Evolutionary conservation across 768 basidiomycete genomes (phyloP), one percentile per base, ranked within the genome.

Genomic region (Boletus fagicola): DNA sequence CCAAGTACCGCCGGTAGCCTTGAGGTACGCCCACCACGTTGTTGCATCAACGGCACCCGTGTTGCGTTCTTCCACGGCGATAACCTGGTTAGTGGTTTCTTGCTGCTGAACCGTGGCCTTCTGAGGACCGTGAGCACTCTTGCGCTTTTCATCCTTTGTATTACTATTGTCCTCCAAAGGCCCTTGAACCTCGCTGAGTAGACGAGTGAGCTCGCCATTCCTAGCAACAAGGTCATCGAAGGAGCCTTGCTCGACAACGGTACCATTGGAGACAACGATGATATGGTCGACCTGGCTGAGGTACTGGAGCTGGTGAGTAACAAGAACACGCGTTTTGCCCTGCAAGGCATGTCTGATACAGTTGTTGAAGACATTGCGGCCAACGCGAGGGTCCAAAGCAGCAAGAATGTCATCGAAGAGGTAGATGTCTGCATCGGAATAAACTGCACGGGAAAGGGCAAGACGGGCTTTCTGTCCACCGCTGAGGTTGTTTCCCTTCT

Each of bases 401-500:
- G 77, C 74, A 31, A 80, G 74, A 40, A 80, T 68, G 51, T 81
- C 78, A 59, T 80, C 79, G 44, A 80, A 72, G 18, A 80, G 70
- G 49, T 80, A 69, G 46, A 78, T 72, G 4, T 73, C 69, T 8
- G 79, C 73, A 47, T 73, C 64, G 5, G 75, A 74, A 56, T 80
- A 80, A 15, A 80, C 68, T 4, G 79, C 79, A 30, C 80, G 72
- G 30, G 79, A 79, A 36, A 80, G 67, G 5, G 76, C 72, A 26
- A 81, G 72, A 35, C 80, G 68, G 7, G 80, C 80, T 62, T 79
- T 81, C 63, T 81, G 80, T 36, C 80, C 80, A 43, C 80, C 80
- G 56, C 72, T 75, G 30, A 62, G 66, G 49, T 76, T 80, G 46
- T 73, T 69, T 35, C 79, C 79, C 58, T 78, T 79, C 60, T 80